phyloP scores from a whole-genome alignment of 1,139 yeast species.

The Blastobotrys buckinghamii region DNA sequence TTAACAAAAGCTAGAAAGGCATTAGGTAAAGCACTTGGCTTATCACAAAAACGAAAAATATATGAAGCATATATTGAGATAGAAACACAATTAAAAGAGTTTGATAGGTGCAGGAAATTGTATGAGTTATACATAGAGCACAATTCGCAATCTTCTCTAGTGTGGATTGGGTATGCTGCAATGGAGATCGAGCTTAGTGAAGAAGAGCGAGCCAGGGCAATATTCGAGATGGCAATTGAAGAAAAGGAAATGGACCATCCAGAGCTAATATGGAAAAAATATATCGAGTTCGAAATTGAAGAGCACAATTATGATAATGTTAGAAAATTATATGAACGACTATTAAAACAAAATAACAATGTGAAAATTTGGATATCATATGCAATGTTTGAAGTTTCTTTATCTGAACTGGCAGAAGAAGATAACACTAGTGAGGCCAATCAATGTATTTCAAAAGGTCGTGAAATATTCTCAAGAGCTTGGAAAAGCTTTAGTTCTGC shows the following conservation, averaged over 20 bases:
- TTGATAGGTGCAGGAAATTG: conserved; percentile 66
- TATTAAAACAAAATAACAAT: conserved; percentile 34
- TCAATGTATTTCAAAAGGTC: conserved; percentile 47
- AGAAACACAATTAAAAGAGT: conserved; percentile 38
- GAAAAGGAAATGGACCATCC: conserved; percentile 33
- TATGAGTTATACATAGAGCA: conserved; percentile 63
- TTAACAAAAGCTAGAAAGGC: conserved; percentile 56
- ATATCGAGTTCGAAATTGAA: conserved; percentile 56
- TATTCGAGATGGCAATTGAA: conserved; percentile 49
- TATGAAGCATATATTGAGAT: conserved; percentile 58
- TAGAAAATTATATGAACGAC: conserved; percentile 45
- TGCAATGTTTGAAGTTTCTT: conserved; percentile 56
- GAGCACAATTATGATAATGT: conserved; percentile 53
- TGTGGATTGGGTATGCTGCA: conserved; percentile 58
- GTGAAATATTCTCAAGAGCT: conserved; percentile 55
- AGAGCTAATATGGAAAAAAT: conserved; percentile 43
- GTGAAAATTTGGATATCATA: conserved; percentile 57
- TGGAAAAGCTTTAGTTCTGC: conserved; percentile 38
- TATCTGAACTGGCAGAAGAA: conserved; percentile 28
- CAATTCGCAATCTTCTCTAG: conserved; percentile 39
- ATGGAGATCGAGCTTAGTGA: conserved; percentile 72
- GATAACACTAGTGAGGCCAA: conserved; percentile 39
- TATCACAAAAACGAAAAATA: conserved; percentile 52
- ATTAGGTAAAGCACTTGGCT: conserved; percentile 69
- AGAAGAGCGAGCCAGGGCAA: conserved; percentile 54